Conservation (phyloP, 768 basidiomycete species). For the Nevesoporus exiguus region DNA sequence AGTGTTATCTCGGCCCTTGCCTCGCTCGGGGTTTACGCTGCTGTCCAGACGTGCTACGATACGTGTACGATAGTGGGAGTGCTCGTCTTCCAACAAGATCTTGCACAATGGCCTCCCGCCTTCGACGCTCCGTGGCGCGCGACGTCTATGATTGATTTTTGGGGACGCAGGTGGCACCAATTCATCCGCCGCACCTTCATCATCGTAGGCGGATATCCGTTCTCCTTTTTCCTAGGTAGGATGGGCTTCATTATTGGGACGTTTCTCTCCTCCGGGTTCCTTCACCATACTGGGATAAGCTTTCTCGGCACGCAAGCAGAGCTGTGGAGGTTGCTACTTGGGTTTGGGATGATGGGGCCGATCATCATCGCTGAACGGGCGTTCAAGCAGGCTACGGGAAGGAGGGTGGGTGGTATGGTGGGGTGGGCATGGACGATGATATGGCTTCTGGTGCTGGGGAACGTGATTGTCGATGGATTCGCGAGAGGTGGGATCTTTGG, state of each 20-base stretch:
- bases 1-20: background rate
- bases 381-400: background rate
- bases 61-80: background rate
- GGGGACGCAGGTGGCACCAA: background rate
- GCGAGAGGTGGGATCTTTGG: background rate
- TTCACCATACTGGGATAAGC: background rate
- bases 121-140: slow-evolving; percentile 2
- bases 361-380: background rate
- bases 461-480: background rate
- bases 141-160: background rate
- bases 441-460: background rate
- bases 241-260: background rate
- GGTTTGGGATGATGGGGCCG: background rate
- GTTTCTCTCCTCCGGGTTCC: background rate
- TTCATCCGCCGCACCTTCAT: background rate
- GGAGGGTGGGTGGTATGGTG: background rate
- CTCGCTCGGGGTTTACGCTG: background rate
- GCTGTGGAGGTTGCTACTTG: background rate
- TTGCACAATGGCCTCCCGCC: background rate
- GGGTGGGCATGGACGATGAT: background rate
- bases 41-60: background rate
- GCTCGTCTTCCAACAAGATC: background rate
- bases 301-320: background rate
- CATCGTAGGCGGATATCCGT: background rate
- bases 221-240: background rate